A percentile compares a stretch with the other conserved stretches of the same genome.
phyloP scores from a whole-genome alignment of 164 flowering plant genomes.

The Hamamelis virginiana region DNA sequence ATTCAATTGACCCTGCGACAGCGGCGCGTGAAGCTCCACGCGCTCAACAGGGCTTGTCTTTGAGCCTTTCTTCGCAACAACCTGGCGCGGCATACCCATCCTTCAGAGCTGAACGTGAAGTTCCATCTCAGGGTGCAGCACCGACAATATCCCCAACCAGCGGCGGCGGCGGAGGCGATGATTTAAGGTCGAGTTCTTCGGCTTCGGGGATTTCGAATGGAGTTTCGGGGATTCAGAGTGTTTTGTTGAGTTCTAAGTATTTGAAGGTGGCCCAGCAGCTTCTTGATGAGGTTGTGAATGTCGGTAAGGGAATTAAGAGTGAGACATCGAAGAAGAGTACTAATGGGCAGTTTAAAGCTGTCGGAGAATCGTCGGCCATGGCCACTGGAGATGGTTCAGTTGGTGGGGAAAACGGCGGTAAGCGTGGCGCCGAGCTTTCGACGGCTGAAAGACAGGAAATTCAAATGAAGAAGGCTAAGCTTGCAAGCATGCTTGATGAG shows the following conservation, averaged over 20 bases:
- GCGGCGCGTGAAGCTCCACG: conserved; percentile 47
- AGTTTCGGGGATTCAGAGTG: conserved; percentile 59
- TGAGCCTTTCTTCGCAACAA: conserved; percentile 85
- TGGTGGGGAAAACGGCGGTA: conserved; percentile 38
- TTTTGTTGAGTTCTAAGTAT: conserved; percentile 81
- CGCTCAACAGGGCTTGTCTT: conserved; percentile 66
- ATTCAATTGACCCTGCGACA: conserved; percentile 33
- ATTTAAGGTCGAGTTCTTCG: conserved; percentile 55
- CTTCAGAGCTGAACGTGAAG: conserved; percentile 24
- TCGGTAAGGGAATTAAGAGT: conserved; percentile 41
- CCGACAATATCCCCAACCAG: conserved; percentile 34
- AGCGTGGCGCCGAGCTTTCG: conserved; percentile 50
- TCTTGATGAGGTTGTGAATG: conserved; percentile 87
- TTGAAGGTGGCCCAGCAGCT: conserved; percentile 85
- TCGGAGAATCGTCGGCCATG: conserved; percentile 35
- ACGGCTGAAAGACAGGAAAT: conserved; percentile 88
- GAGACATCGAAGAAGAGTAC: conserved; percentile 34
- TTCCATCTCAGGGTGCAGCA: conserved; percentile 19
- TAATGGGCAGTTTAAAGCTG: conserved; percentile 31
- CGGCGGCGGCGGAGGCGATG: conserved; percentile 33
- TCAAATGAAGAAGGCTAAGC: conserved; percentile 98
- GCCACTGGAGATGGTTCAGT: conserved; percentile 36
- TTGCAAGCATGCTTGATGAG: conserved; percentile 94
- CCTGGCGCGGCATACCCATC: conserved; percentile 33
- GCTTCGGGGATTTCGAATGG: conserved; percentile 67